Percentiles rank a stretch among this genome's conserved stretches.
Evolutionary conservation across 2,329 filamentous ascomycete genomes (phyloP).

Genomic region (Ampelomyces quisqualis): DNA sequence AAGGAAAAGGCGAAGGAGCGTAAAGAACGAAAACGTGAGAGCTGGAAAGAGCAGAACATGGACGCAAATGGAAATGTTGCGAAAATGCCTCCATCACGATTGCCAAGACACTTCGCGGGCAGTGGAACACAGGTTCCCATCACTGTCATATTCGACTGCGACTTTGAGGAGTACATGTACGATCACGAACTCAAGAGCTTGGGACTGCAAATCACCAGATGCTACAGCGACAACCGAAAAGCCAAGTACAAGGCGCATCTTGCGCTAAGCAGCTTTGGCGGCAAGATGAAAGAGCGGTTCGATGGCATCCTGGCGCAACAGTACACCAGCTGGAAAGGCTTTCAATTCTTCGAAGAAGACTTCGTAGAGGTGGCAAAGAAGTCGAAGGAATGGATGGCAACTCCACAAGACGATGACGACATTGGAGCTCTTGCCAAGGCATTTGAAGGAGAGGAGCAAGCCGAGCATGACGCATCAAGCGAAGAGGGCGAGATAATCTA

Average conservation of each 20-base stretch:
- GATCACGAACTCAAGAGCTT: slow-evolving; percentile 84
- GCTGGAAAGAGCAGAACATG: slow-evolving; percentile 43
- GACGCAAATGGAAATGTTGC: slow-evolving; percentile 25
- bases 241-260: slow-evolving; percentile 69
- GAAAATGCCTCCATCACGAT: slow-evolving; percentile 18
- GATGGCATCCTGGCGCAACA: slow-evolving; percentile 70
- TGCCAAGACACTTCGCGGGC: slow-evolving; percentile 25
- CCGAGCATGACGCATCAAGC: slow-evolving; percentile 15
- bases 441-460: slow-evolving; percentile 46
- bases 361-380: slow-evolving; percentile 68
- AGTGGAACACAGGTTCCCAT: slow-evolving; percentile 66
- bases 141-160: slow-evolving; percentile 83
- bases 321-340: slow-evolving; percentile 76
- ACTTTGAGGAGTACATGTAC: slow-evolving; percentile 86
- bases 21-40: slow-evolving; percentile 53
- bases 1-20: slow-evolving; percentile 59
- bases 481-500: slow-evolving; percentile 70
- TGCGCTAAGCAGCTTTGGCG: slow-evolving; percentile 75
- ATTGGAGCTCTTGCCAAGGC: slow-evolving; percentile 57
- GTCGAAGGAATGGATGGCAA: slow-evolving; percentile 68
- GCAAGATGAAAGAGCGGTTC: slow-evolving; percentile 73
- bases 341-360: slow-evolving; percentile 71
- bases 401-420: slow-evolving; percentile 58
- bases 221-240: slow-evolving; percentile 83
- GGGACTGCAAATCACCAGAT: slow-evolving; percentile 77